Base-by-base conservation (phyloP, 495 filamentous ascomycete genomes). In the Penicillium steckii region DNA sequence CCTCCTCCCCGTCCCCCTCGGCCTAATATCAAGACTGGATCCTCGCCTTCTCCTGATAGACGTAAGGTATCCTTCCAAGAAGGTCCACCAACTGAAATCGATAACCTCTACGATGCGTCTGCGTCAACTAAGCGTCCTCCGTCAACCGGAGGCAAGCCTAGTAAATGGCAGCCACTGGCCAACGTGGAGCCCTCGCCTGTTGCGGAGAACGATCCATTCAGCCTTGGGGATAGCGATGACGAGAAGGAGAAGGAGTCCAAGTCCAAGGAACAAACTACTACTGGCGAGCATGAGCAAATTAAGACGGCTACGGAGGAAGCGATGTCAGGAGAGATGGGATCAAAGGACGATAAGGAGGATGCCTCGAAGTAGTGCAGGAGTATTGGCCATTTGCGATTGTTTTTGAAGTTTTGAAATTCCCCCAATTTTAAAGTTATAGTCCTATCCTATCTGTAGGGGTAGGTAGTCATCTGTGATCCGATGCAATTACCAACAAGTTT, bases 131-230 rank as follows among this genome's bases (percentile, higher is more conserved):
- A 72, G 18, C 74, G 74, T 15, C 65, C 65, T 19, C 60, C 69
- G 32, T 65, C 70, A 21, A 57, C 69, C 1, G 69, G 69, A 42
- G 77, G 75, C 62, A 94, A 89, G 72, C 72, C 81, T 12, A 95
- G 89, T 78, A 98, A 98, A 74, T 98, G 94, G 94, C 93, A 98
- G 68, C 94, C 95, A 13, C 73, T 98, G 46, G 88, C 90, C 25
- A 82, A 86, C 1, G 83, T 96, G 5, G 91, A 95, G 38, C 94
- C 95, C 4, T 87, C 82, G 45, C 94, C 95, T 26, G 85, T 93
- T 38, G 84, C 82, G 8, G 93, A 98, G 54, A 89, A 95, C 59
- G 94, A 98, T 62, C 94, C 94, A 0, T 98, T 98, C 70, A 95
- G 90, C 59, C 80, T 98, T 8, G 94, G 94, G 2, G 94, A 98